phyloP scores from a whole-genome alignment of 306 rosid species.

The Mucuna pruriens region DNA sequence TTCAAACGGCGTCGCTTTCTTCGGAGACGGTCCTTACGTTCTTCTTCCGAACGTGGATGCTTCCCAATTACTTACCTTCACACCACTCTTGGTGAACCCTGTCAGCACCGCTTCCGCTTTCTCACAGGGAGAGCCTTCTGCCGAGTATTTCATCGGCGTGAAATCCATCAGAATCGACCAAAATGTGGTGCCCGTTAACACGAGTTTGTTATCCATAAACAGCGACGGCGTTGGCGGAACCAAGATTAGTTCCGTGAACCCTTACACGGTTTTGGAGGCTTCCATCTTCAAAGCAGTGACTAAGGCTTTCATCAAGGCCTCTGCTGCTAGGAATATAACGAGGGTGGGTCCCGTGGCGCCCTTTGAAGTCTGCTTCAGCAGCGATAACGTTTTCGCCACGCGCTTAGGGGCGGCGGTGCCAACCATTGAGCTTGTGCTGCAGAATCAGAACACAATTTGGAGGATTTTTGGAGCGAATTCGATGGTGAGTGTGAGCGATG shows the following conservation, averaged over 20 bases:
- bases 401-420: slow-evolving; percentile 51
- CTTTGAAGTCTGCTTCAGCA: slow-evolving; percentile 56
- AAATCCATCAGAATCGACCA: slow-evolving; percentile 48
- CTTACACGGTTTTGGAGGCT: slow-evolving; percentile 64
- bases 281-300: slow-evolving; percentile 64
- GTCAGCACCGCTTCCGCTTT: slow-evolving; percentile 64
- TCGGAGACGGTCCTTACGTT: slow-evolving; percentile 63
- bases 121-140: slow-evolving; percentile 50
- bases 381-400: slow-evolving; percentile 27
- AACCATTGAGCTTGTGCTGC: slow-evolving; percentile 42
- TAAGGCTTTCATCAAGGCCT: slow-evolving; percentile 39
- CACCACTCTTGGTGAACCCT: slow-evolving; percentile 53
- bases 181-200: slow-evolving; percentile 43
- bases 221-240: slow-evolving; percentile 67
- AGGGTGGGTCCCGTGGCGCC: slow-evolving; percentile 46
- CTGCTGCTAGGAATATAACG: slow-evolving; percentile 50
- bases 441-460: slow-evolving; percentile 39
- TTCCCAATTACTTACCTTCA: slow-evolving; percentile 46
- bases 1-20: slow-evolving; percentile 49
- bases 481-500: slow-evolving; percentile 39
- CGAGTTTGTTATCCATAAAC: slow-evolving; percentile 48
- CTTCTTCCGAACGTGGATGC: slow-evolving; percentile 48
- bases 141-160: slow-evolving; percentile 66
- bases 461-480: slow-evolving; percentile 50
- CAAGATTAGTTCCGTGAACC: slow-evolving; percentile 69